Percentiles rank a stretch among this genome's conserved stretches.
phyloP scores from a whole-genome alignment of 2,329 filamentous ascomycete species.

The Aspergillus ruber region DNA sequence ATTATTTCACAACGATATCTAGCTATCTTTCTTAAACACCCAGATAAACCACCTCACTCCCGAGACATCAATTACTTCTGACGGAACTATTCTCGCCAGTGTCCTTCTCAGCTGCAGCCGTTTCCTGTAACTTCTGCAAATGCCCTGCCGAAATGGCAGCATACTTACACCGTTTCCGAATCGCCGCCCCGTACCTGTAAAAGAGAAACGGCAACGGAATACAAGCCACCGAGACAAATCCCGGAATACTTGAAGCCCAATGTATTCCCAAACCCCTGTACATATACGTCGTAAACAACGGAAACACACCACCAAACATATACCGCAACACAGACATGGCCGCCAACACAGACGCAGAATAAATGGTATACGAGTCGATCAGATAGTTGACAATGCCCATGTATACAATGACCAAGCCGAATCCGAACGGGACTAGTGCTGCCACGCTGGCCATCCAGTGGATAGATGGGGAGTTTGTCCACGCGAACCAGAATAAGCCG shows the following conservation, averaged over 20 bases:
- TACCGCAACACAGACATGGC: conserved; percentile 20
- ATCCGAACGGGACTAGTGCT: conserved; percentile 10
- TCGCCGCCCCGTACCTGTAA: conserved; percentile 10
- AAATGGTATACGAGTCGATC: conserved; percentile 12
- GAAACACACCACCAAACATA: conserved; percentile 35
- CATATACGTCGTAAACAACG: conserved; percentile 34
- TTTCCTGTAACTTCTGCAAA: background rate
- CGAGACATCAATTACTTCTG: no score
- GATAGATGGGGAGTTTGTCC: conserved; percentile 10
- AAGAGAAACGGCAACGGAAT: conserved; percentile 27
- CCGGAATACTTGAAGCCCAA: conserved; percentile 35
- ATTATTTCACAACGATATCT: no score
- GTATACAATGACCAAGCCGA: conserved; percentile 15
- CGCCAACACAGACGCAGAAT: conserved; percentile 10
- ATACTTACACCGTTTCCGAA: conserved; percentile 10
- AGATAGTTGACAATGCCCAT: conserved; percentile 12
- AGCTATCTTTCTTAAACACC: no score
- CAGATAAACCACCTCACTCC: no score
- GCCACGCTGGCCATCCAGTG: conserved; percentile 10
- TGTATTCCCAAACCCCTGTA: conserved; percentile 34
- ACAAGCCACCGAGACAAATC: conserved; percentile 18
- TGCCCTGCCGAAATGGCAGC: conserved; percentile 1
- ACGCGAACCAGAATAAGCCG: conserved; percentile 15
- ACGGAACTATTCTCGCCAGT: no score
- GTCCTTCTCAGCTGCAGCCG: background rate